These are phyloP conservation scores for Plasmodium gaboni DNA, from an alignment of 169 alveolate genomes.

Conservation along the genomic window DNA sequence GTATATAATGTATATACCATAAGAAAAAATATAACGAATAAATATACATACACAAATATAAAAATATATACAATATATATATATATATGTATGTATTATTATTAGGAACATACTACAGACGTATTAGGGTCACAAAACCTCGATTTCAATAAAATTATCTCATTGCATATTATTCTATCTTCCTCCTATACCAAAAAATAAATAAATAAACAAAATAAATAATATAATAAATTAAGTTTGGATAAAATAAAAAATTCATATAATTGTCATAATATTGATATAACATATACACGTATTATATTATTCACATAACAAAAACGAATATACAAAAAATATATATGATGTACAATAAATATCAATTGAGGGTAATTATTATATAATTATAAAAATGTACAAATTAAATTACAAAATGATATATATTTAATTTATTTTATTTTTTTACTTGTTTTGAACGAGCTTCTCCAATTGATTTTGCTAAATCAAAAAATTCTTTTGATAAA, in stretches of 20 bases:
- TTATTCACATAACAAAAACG: not conserved
- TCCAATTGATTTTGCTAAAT: slow-evolving; percentile 93
- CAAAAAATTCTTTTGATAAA: slow-evolving; percentile 89
- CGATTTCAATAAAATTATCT: slow-evolving; percentile 84
- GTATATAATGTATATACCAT: not conserved
- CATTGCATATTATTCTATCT: slow-evolving; percentile 91
- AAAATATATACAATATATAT: not conserved
- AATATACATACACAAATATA: not conserved
- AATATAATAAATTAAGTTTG: not conserved
- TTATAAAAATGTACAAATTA: not conserved
- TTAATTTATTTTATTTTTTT: not conserved
- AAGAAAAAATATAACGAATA: not conserved
- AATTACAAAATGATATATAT: not conserved
- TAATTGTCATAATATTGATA: not conserved
- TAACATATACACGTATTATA: not conserved
- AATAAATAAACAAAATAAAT: not conserved
- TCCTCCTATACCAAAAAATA: slow-evolving; percentile 80
- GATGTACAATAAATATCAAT: too few species aligned
- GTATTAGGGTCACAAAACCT: slow-evolving; percentile 86
- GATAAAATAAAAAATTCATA: not conserved
- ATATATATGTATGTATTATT: not conserved
- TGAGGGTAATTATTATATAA: not conserved
- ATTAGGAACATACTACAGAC: slow-evolving; percentile 84
- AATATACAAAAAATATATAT: not conserved
- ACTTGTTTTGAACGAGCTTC: slow-evolving; percentile 96